Evolutionary conservation across 495 filamentous ascomycete genomes (phyloP).

Genomic region (Paragyromitra xinjiangensis): DNA sequence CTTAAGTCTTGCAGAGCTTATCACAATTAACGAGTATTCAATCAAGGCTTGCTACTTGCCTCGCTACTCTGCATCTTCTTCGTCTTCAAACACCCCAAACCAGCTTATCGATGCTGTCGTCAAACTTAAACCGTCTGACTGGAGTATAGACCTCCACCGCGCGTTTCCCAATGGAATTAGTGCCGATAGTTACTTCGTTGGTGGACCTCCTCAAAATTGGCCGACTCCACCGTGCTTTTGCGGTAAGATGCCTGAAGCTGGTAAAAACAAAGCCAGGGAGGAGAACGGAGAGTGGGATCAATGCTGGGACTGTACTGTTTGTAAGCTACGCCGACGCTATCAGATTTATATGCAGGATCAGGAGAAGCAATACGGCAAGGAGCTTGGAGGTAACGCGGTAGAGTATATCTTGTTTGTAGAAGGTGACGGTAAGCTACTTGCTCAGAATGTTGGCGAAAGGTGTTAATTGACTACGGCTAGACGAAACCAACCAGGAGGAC

Average conservation of each 20-base stretch:
- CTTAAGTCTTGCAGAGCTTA: not conserved
- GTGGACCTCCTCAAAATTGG: slow-evolving; percentile 13
- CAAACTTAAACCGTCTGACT: slow-evolving; percentile 14
- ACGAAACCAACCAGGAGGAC: not conserved
- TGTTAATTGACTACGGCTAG: not conserved
- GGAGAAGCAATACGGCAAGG: not conserved
- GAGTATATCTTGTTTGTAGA: slow-evolving; percentile 34
- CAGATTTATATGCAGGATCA: slow-evolving; percentile 16
- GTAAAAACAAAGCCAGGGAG: not conserved
- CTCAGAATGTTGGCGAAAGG: not conserved
- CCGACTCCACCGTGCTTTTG: slow-evolving; percentile 25
- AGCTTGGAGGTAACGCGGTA: not conserved
- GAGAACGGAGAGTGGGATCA: slow-evolving; percentile 19
- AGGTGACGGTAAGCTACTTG: slow-evolving; percentile 16
- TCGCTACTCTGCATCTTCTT: slow-evolving; percentile 3
- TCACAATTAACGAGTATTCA: slow-evolving; percentile 6
- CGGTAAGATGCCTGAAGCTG: not conserved
- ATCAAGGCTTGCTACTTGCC: slow-evolving; percentile 27
- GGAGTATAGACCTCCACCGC: slow-evolving; percentile 13
- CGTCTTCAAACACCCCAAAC: not conserved
- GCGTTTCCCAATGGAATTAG: slow-evolving; percentile 6
- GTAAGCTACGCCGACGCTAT: slow-evolving; percentile 20
- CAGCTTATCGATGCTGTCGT: slow-evolving; percentile 15
- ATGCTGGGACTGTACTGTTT: slow-evolving; percentile 31
- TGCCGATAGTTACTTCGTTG: slow-evolving; percentile 20